These are phyloP conservation scores for Erysimum cheiranthoides DNA, from an alignment of 345 rosid species.

Conservation along the genomic window DNA sequence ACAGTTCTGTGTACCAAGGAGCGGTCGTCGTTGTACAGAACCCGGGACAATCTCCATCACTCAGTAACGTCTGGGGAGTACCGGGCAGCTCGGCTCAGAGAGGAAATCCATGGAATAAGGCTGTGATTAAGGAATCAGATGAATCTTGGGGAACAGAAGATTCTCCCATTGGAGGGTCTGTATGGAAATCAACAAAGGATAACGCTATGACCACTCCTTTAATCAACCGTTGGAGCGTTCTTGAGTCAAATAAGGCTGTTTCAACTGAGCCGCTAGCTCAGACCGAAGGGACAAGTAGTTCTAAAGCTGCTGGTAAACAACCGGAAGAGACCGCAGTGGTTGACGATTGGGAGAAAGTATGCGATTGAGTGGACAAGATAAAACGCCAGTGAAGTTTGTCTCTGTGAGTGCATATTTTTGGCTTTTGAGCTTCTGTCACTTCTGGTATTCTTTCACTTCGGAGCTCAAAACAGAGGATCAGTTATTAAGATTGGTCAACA, in stretches of 20 bases:
- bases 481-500: not conserved
- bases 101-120: slow-evolving; percentile 77
- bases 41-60: slow-evolving; percentile 46
- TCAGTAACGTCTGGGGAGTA: slow-evolving; percentile 64
- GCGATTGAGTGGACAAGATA: slow-evolving; percentile 46
- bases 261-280: slow-evolving; percentile 34
- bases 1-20: slow-evolving; percentile 73
- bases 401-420: not conserved
- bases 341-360: slow-evolving; percentile 87
- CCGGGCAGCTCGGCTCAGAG: slow-evolving; percentile 45
- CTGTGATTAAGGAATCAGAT: slow-evolving; percentile 61
- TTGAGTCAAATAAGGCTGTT: slow-evolving; percentile 53
- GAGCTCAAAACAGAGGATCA: not conserved
- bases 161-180: slow-evolving; percentile 49
- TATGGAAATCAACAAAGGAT: slow-evolving; percentile 54
- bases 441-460: not conserved
- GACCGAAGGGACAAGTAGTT: slow-evolving; percentile 33
- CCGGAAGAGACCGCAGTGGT: slow-evolving; percentile 53
- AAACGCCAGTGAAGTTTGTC: not conserved
- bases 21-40: slow-evolving; percentile 55
- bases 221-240: slow-evolving; percentile 65
- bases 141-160: slow-evolving; percentile 58
- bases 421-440: not conserved
- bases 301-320: slow-evolving; percentile 39
- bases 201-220: slow-evolving; percentile 54